Evolutionary conservation across 2,329 filamentous ascomycete genomes (phyloP), one percentile per base, ranked within the genome.

Genomic region (Aspergillus candidus): DNA sequence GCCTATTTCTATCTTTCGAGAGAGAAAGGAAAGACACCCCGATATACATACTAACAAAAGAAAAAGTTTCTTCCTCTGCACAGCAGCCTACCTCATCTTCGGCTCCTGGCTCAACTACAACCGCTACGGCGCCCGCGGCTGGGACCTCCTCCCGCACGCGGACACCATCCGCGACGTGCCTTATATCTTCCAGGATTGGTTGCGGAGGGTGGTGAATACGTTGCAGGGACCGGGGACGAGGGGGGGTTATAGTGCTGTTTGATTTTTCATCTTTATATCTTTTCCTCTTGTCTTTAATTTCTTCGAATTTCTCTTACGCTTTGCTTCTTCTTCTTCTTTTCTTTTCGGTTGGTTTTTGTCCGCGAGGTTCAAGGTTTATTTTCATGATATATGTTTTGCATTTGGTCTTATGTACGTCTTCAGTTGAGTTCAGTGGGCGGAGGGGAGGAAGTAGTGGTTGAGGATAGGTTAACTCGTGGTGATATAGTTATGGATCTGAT

Each of bases 51-150:
- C 15, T 35, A 37, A 35, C 40, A 35, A 41, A 13, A 10, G 15
- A n/a, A 42, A 14, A 53, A 95, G 90, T 55, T 71, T 84, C 47
- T 98, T 98, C 78, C 77, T 97, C 50, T 80, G 80, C 36, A 84
- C 82, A 33, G 88, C 93, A 2, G 73, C 90, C 17, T 98, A 97
- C 71, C 83, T 98, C 53, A 95, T 97, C 65, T 97, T 97, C 62
- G 90, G 91, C 52, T 94, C 90, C 14, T 98, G 93, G 93, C 82
- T 97, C 65, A 97, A 97, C 74, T 97, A 97, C 77, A 96, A 89
- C 72, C 86, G 90, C 50, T 95, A 95, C 68, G 91, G 91, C 38
- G 90, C 91, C 41, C 79, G 91, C 35, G 93, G 93, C 45, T 97
- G 90, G 90, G 93, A 97, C 60, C 77, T 96, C 13, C 75, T 97